Evolutionary conservation across 73 alveolate species (phyloP), one percentile per base, ranked within the genome.

Genomic region (Blepharisma japonicum): DNA sequence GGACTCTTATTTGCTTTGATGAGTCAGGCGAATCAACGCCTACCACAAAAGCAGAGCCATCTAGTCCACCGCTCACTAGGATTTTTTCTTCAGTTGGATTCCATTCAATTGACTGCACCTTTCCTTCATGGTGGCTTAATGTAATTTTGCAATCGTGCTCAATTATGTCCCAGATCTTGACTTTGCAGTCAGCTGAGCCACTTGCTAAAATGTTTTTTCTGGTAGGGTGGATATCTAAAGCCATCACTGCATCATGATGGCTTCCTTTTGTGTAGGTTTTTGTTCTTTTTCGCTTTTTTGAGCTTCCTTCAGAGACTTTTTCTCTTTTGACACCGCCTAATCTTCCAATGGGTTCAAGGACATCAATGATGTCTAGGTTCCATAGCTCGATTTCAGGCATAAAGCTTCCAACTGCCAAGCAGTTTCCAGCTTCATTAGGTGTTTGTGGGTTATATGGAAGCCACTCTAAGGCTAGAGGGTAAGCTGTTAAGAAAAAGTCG

Each of bases 401-500:
- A 84, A 96, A 96, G 14, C 99, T 88, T 20, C 99, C 98, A 0
- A 96, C 99, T 55, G 94, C 87, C 38, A 94, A 90, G 74, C 71
- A 91, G 86, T 95, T 96, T 21, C 96, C 93, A 71, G 86, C 47
- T 25, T 18, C 47, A 20, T n/a, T 14, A 20, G 74, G 94, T 21
- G 51, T 9, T n/a, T 78, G 55, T 21, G 89, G 70, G 39, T 81
- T 88, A 6, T 79, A 38, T 27, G 81, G 78, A 23, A 96, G 77
- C 99, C 99, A 96, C 86, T 96, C 98, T 71, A 96, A 79, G 50
- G 96, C 87, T 38, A 96, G 90, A 0, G 99, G 99, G 77, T 89
- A 96, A 14, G 99, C 91, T 11, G 97, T 80, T 25, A 95, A 86
- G 80, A 87, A 87, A 54, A 96, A 94, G 46, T 96, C 99, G 79